Percentiles rank a stretch among this genome's conserved stretches.
phyloP scores from a whole-genome alignment of 2,329 filamentous ascomycete genomes.

The Stagonosporopsis cucurbitacearum region DNA sequence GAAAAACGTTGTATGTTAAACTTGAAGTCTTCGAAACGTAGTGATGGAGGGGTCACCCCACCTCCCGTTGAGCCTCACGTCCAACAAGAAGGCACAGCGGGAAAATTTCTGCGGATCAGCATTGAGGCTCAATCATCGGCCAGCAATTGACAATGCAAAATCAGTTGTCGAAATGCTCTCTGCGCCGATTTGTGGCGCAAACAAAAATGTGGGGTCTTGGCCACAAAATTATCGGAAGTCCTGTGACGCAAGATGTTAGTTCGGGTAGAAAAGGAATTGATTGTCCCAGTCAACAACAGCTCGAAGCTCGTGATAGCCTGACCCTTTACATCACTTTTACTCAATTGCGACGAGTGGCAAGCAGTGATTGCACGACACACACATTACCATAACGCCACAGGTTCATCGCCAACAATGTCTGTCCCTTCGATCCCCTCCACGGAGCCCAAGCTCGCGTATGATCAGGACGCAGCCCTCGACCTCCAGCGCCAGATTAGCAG shows the following conservation, averaged over 20 bases:
- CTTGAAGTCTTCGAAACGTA: background rate
- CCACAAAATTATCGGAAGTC: slow-evolving; percentile 33
- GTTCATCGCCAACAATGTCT: slow-evolving; percentile 7
- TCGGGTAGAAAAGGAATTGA: slow-evolving; percentile 29
- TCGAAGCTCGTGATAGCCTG: slow-evolving; percentile 18
- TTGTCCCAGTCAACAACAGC: slow-evolving; percentile 18
- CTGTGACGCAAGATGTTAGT: slow-evolving; percentile 30
- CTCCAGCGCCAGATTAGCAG: slow-evolving; percentile 30
- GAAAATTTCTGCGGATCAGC: slow-evolving; percentile 21
- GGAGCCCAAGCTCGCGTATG: slow-evolving; percentile 23
- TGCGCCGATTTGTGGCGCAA: slow-evolving; percentile 25
- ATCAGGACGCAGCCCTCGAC: slow-evolving; percentile 29
- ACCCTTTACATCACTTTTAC: slow-evolving; percentile 11
- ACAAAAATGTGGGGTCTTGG: slow-evolving; percentile 36
- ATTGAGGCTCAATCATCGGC: slow-evolving; percentile 18
- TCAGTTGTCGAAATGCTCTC: slow-evolving; percentile 20
- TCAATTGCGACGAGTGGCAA: slow-evolving; percentile 2
- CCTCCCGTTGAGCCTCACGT: background rate
- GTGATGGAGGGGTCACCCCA: slow-evolving; percentile 12
- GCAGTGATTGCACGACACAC: slow-evolving; percentile 3
- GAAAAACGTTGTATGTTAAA: background rate
- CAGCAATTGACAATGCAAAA: slow-evolving; percentile 13
- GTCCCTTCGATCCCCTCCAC: slow-evolving; percentile 13
- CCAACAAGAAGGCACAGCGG: slow-evolving; percentile 7
- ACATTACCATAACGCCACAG: slow-evolving; percentile 1